Percentiles rank a stretch among this genome's conserved stretches.
Evolutionary conservation across 2,329 filamentous ascomycete species (phyloP).

Genomic region (Colletotrichum nymphaeae): DNA sequence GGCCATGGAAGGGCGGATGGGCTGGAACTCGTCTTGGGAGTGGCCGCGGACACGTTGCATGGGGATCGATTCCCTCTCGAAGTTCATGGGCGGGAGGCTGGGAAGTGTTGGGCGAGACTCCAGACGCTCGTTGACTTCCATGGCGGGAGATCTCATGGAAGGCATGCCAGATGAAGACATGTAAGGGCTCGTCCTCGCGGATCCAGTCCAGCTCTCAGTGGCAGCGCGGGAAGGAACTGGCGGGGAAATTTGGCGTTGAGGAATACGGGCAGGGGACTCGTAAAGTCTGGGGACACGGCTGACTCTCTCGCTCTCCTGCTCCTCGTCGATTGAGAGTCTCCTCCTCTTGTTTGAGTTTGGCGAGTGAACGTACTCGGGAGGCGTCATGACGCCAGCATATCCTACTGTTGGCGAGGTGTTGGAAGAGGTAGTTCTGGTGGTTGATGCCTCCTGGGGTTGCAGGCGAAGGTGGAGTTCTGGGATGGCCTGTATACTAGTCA

Average conservation of each 20-base stretch:
- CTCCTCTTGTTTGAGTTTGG: slow-evolving; percentile 60
- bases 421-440: slow-evolving; percentile 45
- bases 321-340: slow-evolving; percentile 55
- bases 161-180: slow-evolving; percentile 44
- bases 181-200: slow-evolving; percentile 49
- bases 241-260: slow-evolving; percentile 50
- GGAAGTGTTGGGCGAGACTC: slow-evolving; percentile 53
- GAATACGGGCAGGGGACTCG: slow-evolving; percentile 47
- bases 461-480: slow-evolving; percentile 55
- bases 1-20: slow-evolving; percentile 44
- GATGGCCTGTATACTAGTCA: slow-evolving; percentile 49
- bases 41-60: slow-evolving; percentile 46
- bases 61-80: slow-evolving; percentile 49
- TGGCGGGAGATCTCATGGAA: slow-evolving; percentile 43
- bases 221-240: slow-evolving; percentile 40
- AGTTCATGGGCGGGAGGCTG: slow-evolving; percentile 52
- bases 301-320: slow-evolving; percentile 50
- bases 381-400: slow-evolving; percentile 45
- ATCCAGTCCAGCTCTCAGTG: slow-evolving; percentile 49
- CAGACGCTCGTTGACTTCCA: slow-evolving; percentile 48
- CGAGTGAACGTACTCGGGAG: slow-evolving; percentile 63
- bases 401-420: slow-evolving; percentile 48
- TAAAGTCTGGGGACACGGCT: slow-evolving; percentile 62
- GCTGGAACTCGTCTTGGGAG: slow-evolving; percentile 49
- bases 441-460: slow-evolving; percentile 45